Evolutionary conservation across 208 protist species (phyloP), one percentile per base, ranked within the genome.

Genomic region (Trypanosoma scelopori): DNA sequence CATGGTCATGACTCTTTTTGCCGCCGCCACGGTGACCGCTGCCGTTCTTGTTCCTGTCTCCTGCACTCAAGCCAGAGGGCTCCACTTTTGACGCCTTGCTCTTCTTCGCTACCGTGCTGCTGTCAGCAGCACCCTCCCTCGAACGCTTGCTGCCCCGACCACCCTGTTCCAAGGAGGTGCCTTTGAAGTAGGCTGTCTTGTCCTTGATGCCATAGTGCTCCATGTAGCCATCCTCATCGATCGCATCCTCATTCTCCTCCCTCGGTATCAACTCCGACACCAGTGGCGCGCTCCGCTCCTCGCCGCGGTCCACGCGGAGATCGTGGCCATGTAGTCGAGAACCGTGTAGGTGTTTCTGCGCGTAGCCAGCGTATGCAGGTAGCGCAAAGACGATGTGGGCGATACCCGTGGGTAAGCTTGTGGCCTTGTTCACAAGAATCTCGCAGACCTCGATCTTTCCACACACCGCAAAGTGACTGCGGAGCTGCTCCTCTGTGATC

Each of bases 281-380:
- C 37, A 93, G 78, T 20, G 82, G 82, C 32, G 79, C 79, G 64
- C 85, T 96, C n/a, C 76, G 56, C 58, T 79, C 76, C 13, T 89
- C 91, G n/a, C 87, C 91, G 51, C 87, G 87, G 65, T 96, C 91
- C 12, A 96, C 91, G 16, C 84, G 91, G 37, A 96, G 78, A 42
- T 85, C 75, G 53, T 79, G 86, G 28, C 87, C 87, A 23, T 74
- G 76, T 43, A 96, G 75, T 18, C 85, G 78, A 2, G 91, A 96
- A 52, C 91, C 87, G 74, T 96, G 87, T 48, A 87, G 77, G 64
- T 87, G 65, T 53, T 88, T 69, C 84, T 92, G 74, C 0, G 91
- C 91, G 68, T 93, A 92, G 39, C 78, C 78, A 7, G 91, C 91
- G 72, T 93, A 93, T 16, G 87, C 87, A 3, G 91, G 84, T 11